Conservation (phyloP, 306 rosid species). For the Lagenaria siceraria region DNA sequence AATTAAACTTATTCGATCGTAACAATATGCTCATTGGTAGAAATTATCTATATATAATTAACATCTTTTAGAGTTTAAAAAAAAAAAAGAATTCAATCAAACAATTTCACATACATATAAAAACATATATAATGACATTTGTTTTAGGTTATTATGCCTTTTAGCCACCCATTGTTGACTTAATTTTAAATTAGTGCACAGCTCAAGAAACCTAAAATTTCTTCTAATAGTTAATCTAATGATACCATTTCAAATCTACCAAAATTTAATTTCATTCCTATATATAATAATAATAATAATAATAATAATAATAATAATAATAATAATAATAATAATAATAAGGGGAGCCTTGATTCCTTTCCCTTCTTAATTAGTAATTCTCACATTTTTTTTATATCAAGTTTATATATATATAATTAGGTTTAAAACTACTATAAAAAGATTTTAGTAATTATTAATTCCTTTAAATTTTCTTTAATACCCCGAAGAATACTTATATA, state of each 20-base stretch:
- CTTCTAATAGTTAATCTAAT: background rate
- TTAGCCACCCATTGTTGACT: background rate
- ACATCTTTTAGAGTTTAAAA: too few relatives aligned
- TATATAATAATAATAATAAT: too few relatives aligned
- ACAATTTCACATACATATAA: background rate
- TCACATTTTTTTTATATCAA: background rate
- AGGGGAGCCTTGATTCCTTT: background rate
- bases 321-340: too few relatives aligned
- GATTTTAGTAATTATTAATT: too few relatives aligned
- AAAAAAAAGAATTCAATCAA: too few relatives aligned
- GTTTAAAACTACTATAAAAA: too few relatives aligned
- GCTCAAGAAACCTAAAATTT: background rate
- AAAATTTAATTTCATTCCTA: background rate
- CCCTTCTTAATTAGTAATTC: background rate
- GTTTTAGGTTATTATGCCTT: background rate
- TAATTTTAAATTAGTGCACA: background rate
- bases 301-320: too few relatives aligned
- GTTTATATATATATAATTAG: too few relatives aligned
- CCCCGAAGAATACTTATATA: too few relatives aligned
- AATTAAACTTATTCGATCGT: background rate
- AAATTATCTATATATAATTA: too few relatives aligned
- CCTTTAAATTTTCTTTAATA: too few relatives aligned
- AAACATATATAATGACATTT: background rate
- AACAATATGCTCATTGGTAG: background rate
- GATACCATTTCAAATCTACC: background rate